Evolutionary conservation across 805 yeast genomes (phyloP).

Genomic region (Starmerella geochares): DNA sequence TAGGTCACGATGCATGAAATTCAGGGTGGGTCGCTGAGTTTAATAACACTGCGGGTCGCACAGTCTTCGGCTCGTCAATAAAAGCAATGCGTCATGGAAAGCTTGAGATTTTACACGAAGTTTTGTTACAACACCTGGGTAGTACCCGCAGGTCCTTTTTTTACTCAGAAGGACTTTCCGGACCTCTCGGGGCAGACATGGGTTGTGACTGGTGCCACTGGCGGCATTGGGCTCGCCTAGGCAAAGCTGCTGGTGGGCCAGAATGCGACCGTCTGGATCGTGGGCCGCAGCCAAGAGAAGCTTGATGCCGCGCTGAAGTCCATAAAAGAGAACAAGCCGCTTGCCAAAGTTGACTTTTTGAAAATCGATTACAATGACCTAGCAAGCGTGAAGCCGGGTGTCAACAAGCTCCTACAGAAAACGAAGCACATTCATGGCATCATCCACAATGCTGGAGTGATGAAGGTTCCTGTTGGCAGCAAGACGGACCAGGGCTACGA

Average conservation of each 20-base stretch:
- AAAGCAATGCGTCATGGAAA: neutral
- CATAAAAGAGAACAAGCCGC: conserved; percentile 26
- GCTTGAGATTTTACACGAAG: neutral
- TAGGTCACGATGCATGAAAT: neutral
- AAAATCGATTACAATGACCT: conserved; percentile 26
- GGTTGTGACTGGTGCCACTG: conserved; percentile 26
- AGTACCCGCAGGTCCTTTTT: conserved; percentile 7
- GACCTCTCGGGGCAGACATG: conserved; percentile 32
- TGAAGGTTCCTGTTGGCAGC: conserved; percentile 32
- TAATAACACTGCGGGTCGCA: too few species aligned
- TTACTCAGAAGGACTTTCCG: conserved; percentile 22
- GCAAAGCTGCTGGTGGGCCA: conserved; percentile 13
- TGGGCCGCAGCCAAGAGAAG: conserved; percentile 34
- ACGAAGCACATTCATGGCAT: conserved; percentile 21
- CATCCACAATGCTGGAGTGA: conserved; percentile 26
- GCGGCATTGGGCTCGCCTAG: conserved; percentile 23
- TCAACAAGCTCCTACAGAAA: conserved; percentile 11
- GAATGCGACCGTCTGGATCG: conserved; percentile 33
- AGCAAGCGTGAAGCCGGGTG: conserved; percentile 23
- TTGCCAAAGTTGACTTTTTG: conserved; percentile 20
- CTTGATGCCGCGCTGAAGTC: conserved; percentile 28
- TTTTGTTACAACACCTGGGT: neutral
- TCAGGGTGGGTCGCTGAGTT: neutral
- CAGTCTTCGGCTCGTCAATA: too few species aligned
- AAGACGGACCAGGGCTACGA: conserved; percentile 40